Evolutionary conservation across 352 stramenopile species (phyloP).

Genomic region (Pythium chondricola): DNA sequence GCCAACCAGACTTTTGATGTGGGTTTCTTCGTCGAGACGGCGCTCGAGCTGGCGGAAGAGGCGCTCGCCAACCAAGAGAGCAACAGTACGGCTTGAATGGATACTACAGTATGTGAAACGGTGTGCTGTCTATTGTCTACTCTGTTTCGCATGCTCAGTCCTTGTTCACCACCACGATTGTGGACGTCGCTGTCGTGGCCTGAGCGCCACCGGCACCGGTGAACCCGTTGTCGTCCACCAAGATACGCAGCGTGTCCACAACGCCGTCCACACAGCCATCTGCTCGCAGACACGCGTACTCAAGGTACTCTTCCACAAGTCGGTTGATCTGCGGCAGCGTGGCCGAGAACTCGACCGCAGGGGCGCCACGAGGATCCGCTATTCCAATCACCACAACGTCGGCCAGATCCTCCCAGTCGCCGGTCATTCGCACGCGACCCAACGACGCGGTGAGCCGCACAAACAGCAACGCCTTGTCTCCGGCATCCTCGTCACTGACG

Average conservation of each 20-base stretch:
- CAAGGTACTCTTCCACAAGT: constrained; percentile 21
- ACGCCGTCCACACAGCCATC: constrained; percentile 22
- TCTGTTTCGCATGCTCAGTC: too few relatives aligned
- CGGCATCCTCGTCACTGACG: constrained; percentile 41
- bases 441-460: constrained; percentile 29
- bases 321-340: constrained; percentile 9
- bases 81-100: too few relatives aligned
- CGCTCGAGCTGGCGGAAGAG: constrained; percentile 72
- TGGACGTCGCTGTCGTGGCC: constrained; percentile 10
- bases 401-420: background rate
- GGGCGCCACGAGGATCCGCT: background rate
- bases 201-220: constrained; percentile 29
- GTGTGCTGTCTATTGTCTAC: too few relatives aligned
- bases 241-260: constrained; percentile 31
- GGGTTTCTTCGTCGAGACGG: constrained; percentile 81
- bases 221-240: constrained; percentile 58
- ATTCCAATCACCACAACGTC: background rate
- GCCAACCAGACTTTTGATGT: constrained; percentile 52
- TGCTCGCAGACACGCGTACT: constrained; percentile 30
- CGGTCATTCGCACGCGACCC: constrained; percentile 27
- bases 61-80: constrained; percentile 19
- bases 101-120: too few relatives aligned
- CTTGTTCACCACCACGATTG: constrained; percentile 12
- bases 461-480: constrained; percentile 28
- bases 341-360: constrained; percentile 34